phyloP scores from a whole-genome alignment of 352 stramenopile species.

The Globisporangium parvum region DNA sequence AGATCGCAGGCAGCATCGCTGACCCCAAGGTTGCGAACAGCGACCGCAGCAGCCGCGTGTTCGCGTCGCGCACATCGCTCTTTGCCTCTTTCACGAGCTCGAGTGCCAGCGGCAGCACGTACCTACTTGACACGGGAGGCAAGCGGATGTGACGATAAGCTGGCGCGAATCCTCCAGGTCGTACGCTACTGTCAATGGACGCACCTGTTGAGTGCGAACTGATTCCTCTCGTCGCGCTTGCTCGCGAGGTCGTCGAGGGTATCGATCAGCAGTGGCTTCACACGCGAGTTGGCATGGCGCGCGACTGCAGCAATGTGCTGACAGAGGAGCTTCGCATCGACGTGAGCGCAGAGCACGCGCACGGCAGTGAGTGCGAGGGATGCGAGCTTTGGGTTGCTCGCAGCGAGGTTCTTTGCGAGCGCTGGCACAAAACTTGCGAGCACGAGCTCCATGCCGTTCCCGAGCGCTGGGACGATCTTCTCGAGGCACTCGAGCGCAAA shows the following conservation, averaged over 20 bases:
- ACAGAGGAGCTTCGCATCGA: slow-evolving; percentile 46
- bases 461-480: slow-evolving; percentile 39
- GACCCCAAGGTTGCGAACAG: slow-evolving; percentile 21
- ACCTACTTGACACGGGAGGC: slow-evolving; percentile 18
- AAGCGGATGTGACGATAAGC: neutral
- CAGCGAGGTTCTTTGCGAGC: slow-evolving; percentile 48
- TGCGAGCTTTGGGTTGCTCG: slow-evolving; percentile 47
- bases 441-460: slow-evolving; percentile 51
- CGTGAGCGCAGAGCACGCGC: slow-evolving; percentile 34
- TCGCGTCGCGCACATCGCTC: slow-evolving; percentile 57
- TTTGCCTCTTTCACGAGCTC: slow-evolving; percentile 74
- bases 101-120: slow-evolving; percentile 65
- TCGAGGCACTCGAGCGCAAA: slow-evolving; percentile 54
- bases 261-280: slow-evolving; percentile 56
- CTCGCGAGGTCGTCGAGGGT: slow-evolving; percentile 33
- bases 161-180: no score
- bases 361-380: slow-evolving; percentile 33
- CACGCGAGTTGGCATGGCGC: slow-evolving; percentile 42
- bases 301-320: slow-evolving; percentile 48
- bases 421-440: slow-evolving; percentile 45
- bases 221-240: slow-evolving; percentile 40
- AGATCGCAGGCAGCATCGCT: slow-evolving; percentile 16
- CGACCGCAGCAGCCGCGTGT: slow-evolving; percentile 30
- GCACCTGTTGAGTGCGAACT: slow-evolving; percentile 43
- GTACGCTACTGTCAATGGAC: no score